Evolutionary conservation across 176 grass and related monocot genomes (phyloP).

Genomic region (Elaeis guineensis): DNA sequence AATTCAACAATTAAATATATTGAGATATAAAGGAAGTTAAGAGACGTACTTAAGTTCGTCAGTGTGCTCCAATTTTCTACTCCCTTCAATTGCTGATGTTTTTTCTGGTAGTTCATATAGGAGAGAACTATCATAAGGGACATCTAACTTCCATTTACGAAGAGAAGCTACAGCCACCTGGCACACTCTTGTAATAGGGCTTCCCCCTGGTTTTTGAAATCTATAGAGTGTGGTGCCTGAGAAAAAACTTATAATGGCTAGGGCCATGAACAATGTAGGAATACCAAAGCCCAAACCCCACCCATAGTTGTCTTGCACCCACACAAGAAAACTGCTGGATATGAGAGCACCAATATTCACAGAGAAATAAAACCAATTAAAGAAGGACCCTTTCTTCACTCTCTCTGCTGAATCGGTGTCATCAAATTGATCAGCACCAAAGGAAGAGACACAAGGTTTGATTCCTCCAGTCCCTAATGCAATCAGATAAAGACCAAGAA

Average conservation of each 20-base stretch:
- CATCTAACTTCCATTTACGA: conserved; percentile 39
- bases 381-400: conserved; percentile 71
- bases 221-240: conserved; percentile 57
- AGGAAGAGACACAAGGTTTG: conserved; percentile 85
- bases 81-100: conserved; percentile 72
- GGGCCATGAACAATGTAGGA: conserved; percentile 71
- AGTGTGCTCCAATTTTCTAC: conserved; percentile 75
- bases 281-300: conserved; percentile 87
- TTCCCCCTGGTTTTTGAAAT: conserved; percentile 86
- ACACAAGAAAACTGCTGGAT: conserved; percentile 69
- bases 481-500: conserved; percentile 74
- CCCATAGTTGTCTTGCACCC: conserved; percentile 74
- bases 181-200: conserved; percentile 65
- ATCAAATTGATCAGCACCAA: conserved; percentile 94
- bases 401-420: conserved; percentile 65
- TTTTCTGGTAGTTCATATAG: conserved; percentile 62
- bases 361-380: conserved; percentile 97
- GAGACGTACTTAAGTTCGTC: conserved; percentile 51
- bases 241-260: conserved; percentile 74
- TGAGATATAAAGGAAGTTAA: background rate
- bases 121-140: conserved; percentile 51
- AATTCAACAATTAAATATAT: too few relatives aligned
- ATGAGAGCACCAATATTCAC: conserved; percentile 64
- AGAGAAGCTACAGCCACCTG: conserved; percentile 68
- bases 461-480: conserved; percentile 83